Evolutionary conservation across 2,329 filamentous ascomycete species (phyloP).

Genomic region (Laburnicola sp.): DNA sequence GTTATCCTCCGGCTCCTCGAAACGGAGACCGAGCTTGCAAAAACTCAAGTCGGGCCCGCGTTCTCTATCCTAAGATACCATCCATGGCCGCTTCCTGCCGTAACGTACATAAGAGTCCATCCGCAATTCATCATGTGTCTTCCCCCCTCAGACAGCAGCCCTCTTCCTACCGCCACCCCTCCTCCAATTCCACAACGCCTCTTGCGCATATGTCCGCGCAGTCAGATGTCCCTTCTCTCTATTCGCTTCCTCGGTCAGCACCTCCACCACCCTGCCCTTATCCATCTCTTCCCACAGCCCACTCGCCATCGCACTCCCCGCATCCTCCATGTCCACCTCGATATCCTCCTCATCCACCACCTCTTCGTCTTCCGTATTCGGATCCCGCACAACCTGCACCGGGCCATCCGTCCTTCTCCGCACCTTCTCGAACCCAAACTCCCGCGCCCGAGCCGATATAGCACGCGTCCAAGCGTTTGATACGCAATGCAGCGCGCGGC

Average conservation of each 20-base stretch:
- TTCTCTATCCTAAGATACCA: no score
- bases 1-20: no score
- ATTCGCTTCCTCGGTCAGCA: conserved; percentile 73
- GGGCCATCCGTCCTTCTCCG: conserved; percentile 48
- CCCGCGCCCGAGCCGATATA: conserved; percentile 82
- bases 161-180: conserved; percentile 66
- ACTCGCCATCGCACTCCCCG: conserved; percentile 58
- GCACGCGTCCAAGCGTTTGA: conserved; percentile 81
- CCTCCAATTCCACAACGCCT: conserved; percentile 88
- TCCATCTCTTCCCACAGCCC: conserved; percentile 84
- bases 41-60: no score
- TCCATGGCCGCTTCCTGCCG: no score
- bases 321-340: conserved; percentile 43
- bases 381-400: conserved; percentile 50
- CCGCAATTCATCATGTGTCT: no score
- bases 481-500: conserved; percentile 85
- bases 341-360: conserved; percentile 41
- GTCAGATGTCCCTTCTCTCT: conserved; percentile 72
- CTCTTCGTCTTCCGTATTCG: conserved; percentile 40
- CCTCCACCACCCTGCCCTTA: conserved; percentile 75
- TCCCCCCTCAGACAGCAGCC: conserved; percentile 49
- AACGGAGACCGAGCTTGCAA: no score
- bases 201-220: conserved; percentile 80
- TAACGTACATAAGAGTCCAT: no score
- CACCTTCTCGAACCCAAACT: conserved; percentile 60